Evolutionary conservation across 306 rosid genomes (phyloP).

Genomic region (Castanopsis chinensis): DNA sequence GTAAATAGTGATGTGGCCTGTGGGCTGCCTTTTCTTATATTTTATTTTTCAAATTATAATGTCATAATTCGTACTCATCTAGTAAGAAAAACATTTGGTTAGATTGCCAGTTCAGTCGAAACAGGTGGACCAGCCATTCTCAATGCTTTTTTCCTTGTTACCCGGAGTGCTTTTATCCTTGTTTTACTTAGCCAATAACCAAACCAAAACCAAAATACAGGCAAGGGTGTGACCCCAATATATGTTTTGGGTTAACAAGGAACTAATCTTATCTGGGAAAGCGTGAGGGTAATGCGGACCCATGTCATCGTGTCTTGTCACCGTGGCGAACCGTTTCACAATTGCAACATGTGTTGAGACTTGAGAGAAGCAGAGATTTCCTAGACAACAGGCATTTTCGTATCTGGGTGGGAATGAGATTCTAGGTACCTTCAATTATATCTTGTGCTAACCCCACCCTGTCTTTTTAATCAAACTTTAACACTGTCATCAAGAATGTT

Average conservation of each 20-base stretch:
- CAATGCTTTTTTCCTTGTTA: too few species aligned
- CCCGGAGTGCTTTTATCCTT: too few species aligned
- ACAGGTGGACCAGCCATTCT: too few species aligned
- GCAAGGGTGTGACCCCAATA: too few species aligned
- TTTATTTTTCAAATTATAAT: too few species aligned
- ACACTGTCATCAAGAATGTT: slow-evolving; percentile 8
- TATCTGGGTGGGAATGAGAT: slow-evolving; percentile 13
- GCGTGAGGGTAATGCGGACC: slow-evolving; percentile 23
- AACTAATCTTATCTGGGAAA: slow-evolving; percentile 2
- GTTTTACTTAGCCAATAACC: too few species aligned
- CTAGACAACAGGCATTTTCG: slow-evolving; percentile 14
- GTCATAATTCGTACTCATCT: too few species aligned
- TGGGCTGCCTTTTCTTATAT: too few species aligned
- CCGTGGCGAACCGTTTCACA: slow-evolving; percentile 38
- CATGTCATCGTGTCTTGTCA: slow-evolving; percentile 20
- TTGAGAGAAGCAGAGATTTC: background rate
- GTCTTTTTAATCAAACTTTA: background rate
- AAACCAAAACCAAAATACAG: too few species aligned
- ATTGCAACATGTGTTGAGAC: slow-evolving; percentile 10
- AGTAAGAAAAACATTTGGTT: too few species aligned
- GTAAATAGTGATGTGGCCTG: too few species aligned
- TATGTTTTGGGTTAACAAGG: background rate
- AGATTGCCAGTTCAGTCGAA: too few species aligned
- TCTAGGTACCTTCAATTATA: slow-evolving; percentile 17
- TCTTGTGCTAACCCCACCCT: background rate